Percentiles rank a stretch among this genome's conserved stretches.
phyloP scores from a whole-genome alignment of 106 monocot species.

The Acorus calamus region DNA sequence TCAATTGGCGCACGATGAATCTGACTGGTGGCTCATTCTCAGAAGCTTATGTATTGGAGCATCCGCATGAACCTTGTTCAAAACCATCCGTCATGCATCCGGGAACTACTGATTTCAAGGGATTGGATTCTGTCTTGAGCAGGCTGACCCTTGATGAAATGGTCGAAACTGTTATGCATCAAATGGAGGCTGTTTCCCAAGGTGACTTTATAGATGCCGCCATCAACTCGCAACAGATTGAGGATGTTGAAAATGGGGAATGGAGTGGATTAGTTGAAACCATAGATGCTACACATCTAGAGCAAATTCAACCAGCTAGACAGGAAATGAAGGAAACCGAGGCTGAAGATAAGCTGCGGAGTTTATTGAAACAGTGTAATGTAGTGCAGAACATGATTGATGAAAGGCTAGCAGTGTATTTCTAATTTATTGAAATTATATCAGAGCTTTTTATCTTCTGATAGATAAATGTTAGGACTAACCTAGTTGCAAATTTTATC shows the following conservation, averaged over 20 bases:
- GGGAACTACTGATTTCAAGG: background rate
- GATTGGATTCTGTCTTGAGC: constrained; percentile 6
- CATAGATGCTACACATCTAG: background rate
- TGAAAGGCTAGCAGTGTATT: constrained; percentile 41
- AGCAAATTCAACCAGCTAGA: background rate
- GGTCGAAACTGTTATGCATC: constrained; percentile 31
- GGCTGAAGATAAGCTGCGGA: constrained; percentile 20
- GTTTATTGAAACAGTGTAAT: constrained; percentile 34
- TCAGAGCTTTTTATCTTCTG: no score
- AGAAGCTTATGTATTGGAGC: constrained; percentile 39
- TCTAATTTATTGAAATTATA: constrained; percentile 8
- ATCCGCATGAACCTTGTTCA: background rate
- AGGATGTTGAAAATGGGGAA: no score
- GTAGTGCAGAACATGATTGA: constrained; percentile 54
- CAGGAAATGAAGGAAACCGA: background rate
- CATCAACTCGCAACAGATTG: no score
- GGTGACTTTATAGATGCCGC: background rate
- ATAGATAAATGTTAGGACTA: no score
- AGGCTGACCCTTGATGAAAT: constrained; percentile 47
- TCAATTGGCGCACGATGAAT: constrained; percentile 51
- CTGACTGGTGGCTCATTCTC: constrained; percentile 17
- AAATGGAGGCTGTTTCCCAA: background rate
- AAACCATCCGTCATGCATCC: background rate
- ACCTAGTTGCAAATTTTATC: no score
- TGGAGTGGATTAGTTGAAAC: no score